Percentiles rank a stretch among this genome's conserved stretches.
Evolutionary conservation across 129 eudicot genomes (phyloP).

Genomic region (Helianthus annuus): HanXRQr2.0-SUNRISE NC_035448.2:134398245-134398744

Average conservation of each 20-base stretch:
- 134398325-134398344: background rate
- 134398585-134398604: background rate
- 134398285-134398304: background rate
- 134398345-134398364: conserved; percentile 90
- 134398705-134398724: no score
- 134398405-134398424: conserved; percentile 72
- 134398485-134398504: conserved; percentile 41
- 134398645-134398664: no score
- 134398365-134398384: conserved; percentile 95
- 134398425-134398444: conserved; percentile 82
- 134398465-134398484: conserved; percentile 71
- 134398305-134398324: background rate
- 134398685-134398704: no score
- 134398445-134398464: no score
- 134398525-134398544: conserved; percentile 39
- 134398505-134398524: conserved; percentile 33
- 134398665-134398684: no score
- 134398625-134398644: no score
- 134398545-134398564: background rate
- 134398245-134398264: background rate
- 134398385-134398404: conserved; percentile 93
- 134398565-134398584: no score
- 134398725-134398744: no score
- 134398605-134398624: background rate
- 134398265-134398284: background rate